These are phyloP conservation scores for Plectosphaerella plurivora DNA, from an alignment of 2,329 filamentous ascomycete genomes.

Conservation along the genomic window DNA sequence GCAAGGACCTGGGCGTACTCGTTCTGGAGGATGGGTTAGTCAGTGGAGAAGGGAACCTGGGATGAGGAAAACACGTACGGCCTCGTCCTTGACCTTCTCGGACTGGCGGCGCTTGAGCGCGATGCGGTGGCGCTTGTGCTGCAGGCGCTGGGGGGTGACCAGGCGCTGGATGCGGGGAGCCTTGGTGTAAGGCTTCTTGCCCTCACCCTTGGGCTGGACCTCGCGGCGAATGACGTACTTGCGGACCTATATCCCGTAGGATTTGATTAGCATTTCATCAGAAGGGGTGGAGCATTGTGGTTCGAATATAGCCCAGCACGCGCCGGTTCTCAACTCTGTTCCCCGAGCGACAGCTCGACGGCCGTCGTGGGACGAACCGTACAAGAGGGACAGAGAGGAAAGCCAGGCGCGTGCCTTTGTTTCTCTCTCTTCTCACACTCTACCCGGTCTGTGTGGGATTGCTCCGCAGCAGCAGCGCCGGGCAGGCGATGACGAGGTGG, in stretches of 20 bases:
- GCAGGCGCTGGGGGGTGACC: slow-evolving; percentile 97
- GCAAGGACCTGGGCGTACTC: slow-evolving; percentile 95
- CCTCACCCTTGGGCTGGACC: slow-evolving; percentile 94
- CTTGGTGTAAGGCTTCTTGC: slow-evolving; percentile 99
- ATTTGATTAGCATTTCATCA: slow-evolving; percentile 28
- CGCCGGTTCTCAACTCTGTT: neutral
- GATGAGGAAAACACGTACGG: slow-evolving; percentile 59
- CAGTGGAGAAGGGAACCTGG: neutral
- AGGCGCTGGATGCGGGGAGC: slow-evolving; percentile 99
- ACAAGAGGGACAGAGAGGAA: neutral
- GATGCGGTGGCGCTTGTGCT: slow-evolving; percentile 98
- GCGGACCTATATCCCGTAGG: slow-evolving; percentile 65
- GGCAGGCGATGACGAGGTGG: slow-evolving; percentile 68
- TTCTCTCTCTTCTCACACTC: slow-evolving; percentile 49
- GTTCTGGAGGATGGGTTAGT: slow-evolving; percentile 58
- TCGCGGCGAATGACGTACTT: slow-evolving; percentile 99
- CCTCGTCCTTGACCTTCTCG: slow-evolving; percentile 98
- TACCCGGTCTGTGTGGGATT: slow-evolving; percentile 41
- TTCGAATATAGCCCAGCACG: slow-evolving; percentile 7
- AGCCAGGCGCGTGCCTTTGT: slow-evolving; percentile 1
- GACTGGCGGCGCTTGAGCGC: slow-evolving; percentile 97
- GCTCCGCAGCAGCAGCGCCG: slow-evolving; percentile 40
- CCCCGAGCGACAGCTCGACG: neutral
- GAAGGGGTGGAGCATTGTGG: neutral
- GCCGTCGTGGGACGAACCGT: neutral